Evolutionary conservation across 148 eudicot genomes (phyloP), one percentile per base, ranked within the genome.

Genomic region (Diospyros lotus): DNA sequence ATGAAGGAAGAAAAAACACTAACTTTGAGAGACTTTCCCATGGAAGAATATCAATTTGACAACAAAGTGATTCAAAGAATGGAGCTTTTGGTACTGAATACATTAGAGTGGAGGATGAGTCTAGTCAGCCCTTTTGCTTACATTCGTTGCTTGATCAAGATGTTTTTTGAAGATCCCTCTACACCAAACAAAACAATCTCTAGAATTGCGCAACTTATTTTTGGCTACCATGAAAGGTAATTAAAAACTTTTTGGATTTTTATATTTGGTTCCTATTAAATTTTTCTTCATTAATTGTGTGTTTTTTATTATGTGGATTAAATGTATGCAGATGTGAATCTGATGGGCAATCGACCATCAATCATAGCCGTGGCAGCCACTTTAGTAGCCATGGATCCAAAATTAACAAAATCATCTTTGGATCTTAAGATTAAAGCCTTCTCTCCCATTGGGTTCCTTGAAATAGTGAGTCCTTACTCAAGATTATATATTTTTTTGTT

Each of bases 51-150:
- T 63, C 76, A 62, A 6, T 89, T 85, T 52, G 84, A 81, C 71
- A 45, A 81, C 56, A 71, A 74, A 68, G 79, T 82, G 53, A 79
- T 89, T 51, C 86, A 74, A 77, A 86, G 86, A 74, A 89, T 89
- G 93, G 93, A 89, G 82, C 77, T 86, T 66, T 43, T 85, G 39
- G 87, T 89, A 0, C 61, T 89, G 74, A 74, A 66, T 76, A 80
- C 88, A 60, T 77, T 89, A 86, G 87, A 83, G n/a, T 89, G 93
- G 93, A 83, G 80, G 55, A 80, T 87, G 87, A 59, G 71, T n/a
- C 71, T 76, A 72, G 53, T 87, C 59, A 85, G 84, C 67, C 90
- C 90, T 4, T 87, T 89, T 68, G 58, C 76, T 39, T 89, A 78
- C 66, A 71, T 79, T 55, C 67, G 73, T 48, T 78, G 61, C 69